Evolutionary conservation across 352 stramenopile genomes (phyloP).

Genomic region (Pythium pyrilobum): DNA sequence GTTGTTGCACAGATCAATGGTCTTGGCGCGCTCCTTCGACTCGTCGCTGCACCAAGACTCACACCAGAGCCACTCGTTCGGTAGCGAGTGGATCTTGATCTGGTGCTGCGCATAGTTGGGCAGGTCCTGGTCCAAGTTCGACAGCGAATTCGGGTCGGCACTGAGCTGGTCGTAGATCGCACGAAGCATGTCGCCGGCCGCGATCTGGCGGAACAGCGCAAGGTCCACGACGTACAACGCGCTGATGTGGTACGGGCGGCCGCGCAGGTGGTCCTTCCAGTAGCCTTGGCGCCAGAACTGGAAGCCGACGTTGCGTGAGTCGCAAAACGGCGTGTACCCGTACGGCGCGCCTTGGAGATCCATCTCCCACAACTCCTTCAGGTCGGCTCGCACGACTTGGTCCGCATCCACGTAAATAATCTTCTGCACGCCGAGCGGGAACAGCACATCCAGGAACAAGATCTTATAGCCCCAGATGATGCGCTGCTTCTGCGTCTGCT

Average conservation of each 20-base stretch:
- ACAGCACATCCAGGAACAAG: slow-evolving; percentile 99
- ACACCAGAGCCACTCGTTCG: slow-evolving; percentile 99
- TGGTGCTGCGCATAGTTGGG: slow-evolving; percentile 97
- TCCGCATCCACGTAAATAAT: slow-evolving; percentile 99
- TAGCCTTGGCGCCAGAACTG: slow-evolving; percentile 99
- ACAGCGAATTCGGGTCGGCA: slow-evolving; percentile 97
- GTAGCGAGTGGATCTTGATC: slow-evolving; percentile 97
- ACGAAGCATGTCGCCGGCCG: slow-evolving; percentile 95
- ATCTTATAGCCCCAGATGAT: slow-evolving; percentile 99
- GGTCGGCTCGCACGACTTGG: slow-evolving; percentile 97
- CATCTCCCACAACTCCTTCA: slow-evolving; percentile 99
- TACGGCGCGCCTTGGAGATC: slow-evolving; percentile 96
- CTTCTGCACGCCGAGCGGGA: slow-evolving; percentile 98
- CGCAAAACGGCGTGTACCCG: slow-evolving; percentile 98
- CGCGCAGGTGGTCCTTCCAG: slow-evolving; percentile 96
- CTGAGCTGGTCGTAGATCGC: slow-evolving; percentile 96
- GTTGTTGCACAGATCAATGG: slow-evolving; percentile 99
- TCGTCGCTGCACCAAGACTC: slow-evolving; percentile 99
- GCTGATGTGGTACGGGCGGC: slow-evolving; percentile 99
- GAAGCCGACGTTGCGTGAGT: slow-evolving; percentile 96
- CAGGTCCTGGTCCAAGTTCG: slow-evolving; percentile 99
- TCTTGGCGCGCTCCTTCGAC: slow-evolving; percentile 97
- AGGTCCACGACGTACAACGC: slow-evolving; percentile 99
- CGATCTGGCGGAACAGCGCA: slow-evolving; percentile 90
- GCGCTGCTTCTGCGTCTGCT: slow-evolving; percentile 99